Percentiles rank a stretch among this genome's conserved stretches.
Conservation (phyloP, 164 flowering plant species). For the Nymphaea thermarum region DNA sequence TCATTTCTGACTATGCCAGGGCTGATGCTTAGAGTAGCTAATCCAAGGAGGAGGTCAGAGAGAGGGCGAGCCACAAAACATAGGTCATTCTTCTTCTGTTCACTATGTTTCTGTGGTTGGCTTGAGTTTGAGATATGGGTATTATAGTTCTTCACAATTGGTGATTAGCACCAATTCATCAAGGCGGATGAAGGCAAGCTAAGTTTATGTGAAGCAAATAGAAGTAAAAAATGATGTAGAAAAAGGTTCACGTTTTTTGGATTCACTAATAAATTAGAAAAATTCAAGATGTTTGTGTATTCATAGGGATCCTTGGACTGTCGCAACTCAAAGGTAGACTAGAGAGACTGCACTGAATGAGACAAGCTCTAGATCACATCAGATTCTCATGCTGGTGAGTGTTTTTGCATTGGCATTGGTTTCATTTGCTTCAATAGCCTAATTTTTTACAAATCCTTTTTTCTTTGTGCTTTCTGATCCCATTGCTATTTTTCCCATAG, state of each 20-base stretch:
- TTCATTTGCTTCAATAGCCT: background rate
- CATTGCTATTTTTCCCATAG: conserved; percentile 16
- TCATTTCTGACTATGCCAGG: too few species aligned
- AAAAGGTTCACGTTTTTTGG: conserved; percentile 34
- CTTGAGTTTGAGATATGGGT: conserved; percentile 30
- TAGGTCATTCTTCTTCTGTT: background rate
- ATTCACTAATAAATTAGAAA: conserved; percentile 34
- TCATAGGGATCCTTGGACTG: conserved; percentile 1
- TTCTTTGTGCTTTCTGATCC: background rate
- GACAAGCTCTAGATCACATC: conserved; percentile 95
- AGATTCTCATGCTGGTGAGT: conserved; percentile 75
- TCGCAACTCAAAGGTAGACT: conserved; percentile 74
- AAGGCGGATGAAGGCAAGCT: conserved; percentile 34
- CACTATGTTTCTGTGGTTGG: conserved; percentile 26
- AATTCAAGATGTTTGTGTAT: background rate
- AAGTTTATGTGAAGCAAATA: conserved; percentile 41
- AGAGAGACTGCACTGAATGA: conserved; percentile 90
- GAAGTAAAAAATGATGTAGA: conserved; percentile 25
- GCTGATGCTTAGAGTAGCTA: too few species aligned
- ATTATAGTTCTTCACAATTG: conserved; percentile 27
- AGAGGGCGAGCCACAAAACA: too few species aligned
- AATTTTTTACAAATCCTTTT: background rate
- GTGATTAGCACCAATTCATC: conserved; percentile 57
- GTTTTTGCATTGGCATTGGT: background rate
- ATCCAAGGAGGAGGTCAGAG: too few species aligned